Base-by-base conservation (phyloP, 345 rosid genomes). In the Citrus maxima region DNA sequence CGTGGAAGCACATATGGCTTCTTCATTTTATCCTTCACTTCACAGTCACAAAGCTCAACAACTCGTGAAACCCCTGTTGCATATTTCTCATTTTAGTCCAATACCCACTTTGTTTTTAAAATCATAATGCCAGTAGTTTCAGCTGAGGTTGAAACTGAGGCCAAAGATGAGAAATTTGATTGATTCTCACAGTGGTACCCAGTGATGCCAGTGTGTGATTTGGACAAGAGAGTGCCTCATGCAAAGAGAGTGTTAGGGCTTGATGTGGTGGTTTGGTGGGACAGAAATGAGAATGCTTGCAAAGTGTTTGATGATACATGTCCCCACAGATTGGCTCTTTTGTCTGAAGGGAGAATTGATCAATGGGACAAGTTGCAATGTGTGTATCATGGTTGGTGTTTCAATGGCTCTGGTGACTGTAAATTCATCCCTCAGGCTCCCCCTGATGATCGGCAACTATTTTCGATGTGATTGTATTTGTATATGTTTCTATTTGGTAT, bases 241-340 rank as follows among this genome's bases (percentile, higher is more conserved):
- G 88, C 83, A 34, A 86, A 88, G 86, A 85, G 70, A 38, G 87
- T 88, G 59, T 27, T 88, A 77, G 91, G 91, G 10, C 72, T 86
- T 38, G 88, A 88, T 74, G 74, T 86, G 37, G 91, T 86, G 71
- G 88, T 86, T 28, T 88, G 91, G 89, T 88, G 91, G 89, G 91
- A 88, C 65, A 80, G 84, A 67, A 86, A 84, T 81, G 88, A 86
- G 70, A 65, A 60, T 73, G 77, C 70, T 0, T 88, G 91, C 86
- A 83, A 80, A 73, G 91, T 88, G 34, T 86, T 88, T 71, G 82
- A 77, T 35, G 91, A 88, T 58, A 10, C 69, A n/a, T 86, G 91
- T 82, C 89, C 91, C 35, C 91, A 86, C 51, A 78, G 87, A 73
- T 73, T 88, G 75, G 91, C 88, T 51, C 89, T 87, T 1, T 74